Conservation (phyloP, 352 stramenopile genomes). For the Globisporangium megalacanthum region DNA sequence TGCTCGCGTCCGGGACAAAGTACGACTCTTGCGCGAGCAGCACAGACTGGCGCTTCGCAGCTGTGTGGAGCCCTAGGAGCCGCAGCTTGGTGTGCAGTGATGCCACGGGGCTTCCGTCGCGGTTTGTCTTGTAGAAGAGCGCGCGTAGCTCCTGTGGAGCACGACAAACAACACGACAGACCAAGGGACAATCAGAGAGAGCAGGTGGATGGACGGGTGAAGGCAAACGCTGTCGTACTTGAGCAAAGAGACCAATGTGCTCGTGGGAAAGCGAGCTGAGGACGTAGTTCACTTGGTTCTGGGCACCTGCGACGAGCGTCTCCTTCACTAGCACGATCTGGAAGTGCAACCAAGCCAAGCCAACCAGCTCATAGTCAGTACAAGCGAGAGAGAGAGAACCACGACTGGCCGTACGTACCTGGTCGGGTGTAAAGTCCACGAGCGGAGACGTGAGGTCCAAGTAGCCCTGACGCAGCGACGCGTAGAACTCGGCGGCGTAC, state of each 20-base stretch:
- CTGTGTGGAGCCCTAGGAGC: conserved; percentile 65
- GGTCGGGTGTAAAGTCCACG: conserved; percentile 80
- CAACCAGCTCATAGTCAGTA: not conserved
- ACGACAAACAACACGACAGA: not conserved
- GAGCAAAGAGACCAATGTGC: conserved; percentile 70
- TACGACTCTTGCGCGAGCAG: conserved; percentile 61
- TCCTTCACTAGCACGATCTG: conserved; percentile 79
- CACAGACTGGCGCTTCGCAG: conserved; percentile 61
- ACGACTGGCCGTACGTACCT: conserved; percentile 36
- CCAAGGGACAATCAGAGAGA: not conserved
- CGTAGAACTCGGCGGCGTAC: conserved; percentile 84
- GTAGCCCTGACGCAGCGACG: conserved; percentile 76
- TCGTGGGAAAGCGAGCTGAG: conserved; percentile 70
- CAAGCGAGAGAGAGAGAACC: not conserved
- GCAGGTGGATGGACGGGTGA: not conserved
- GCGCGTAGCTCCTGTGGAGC: conserved; percentile 56
- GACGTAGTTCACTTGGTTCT: conserved; percentile 86
- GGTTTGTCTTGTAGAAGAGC: conserved; percentile 65
- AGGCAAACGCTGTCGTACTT: conserved; percentile 21
- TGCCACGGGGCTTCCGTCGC: conserved; percentile 32
- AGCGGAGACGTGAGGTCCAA: conserved; percentile 73
- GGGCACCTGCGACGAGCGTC: conserved; percentile 61
- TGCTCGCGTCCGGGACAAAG: conserved; percentile 41
- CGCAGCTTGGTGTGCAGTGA: conserved; percentile 73
- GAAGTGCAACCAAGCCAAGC: not conserved